phyloP scores from a whole-genome alignment of 1,284 basidiomycete genomes.

The Leccinum subrobustum region DNA sequence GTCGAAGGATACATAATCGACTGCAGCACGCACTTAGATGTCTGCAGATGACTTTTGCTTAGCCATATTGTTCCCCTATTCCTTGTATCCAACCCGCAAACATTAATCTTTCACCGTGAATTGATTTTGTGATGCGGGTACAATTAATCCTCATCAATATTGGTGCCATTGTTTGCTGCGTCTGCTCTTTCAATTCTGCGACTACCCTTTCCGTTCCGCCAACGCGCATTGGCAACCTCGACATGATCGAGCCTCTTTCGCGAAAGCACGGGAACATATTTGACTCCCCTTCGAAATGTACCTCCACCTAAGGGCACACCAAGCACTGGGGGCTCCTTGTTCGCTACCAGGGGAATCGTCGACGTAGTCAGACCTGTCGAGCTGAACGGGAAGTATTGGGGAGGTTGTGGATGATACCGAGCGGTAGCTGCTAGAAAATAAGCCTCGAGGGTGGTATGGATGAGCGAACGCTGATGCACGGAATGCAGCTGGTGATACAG shows the following conservation, averaged over 20 bases:
- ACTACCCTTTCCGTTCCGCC: conserved; percentile 64
- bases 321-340: conserved; percentile 33
- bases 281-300: conserved; percentile 53
- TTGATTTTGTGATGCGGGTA: not conserved
- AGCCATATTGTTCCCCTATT: conserved; percentile 13
- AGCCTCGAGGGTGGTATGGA: conserved; percentile 57
- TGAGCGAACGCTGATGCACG: conserved; percentile 53
- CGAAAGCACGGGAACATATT: conserved; percentile 66
- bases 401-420: conserved; percentile 42
- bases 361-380: conserved; percentile 24
- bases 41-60: conserved; percentile 22
- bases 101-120: conserved; percentile 15
- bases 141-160: conserved; percentile 13
- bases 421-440: conserved; percentile 62
- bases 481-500: conserved; percentile 62
- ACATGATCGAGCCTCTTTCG: conserved; percentile 69
- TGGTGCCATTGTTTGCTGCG: not conserved
- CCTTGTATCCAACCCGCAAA: conserved; percentile 15
- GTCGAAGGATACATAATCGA: conserved; percentile 3
- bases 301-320: conserved; percentile 74
- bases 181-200: conserved; percentile 21
- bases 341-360: conserved; percentile 28
- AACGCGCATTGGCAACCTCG: conserved; percentile 75
- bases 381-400: conserved; percentile 37
- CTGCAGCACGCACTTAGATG: conserved; percentile 13